Evolutionary conservation across 495 filamentous ascomycete species (phyloP).

Genomic region (Cercophora samala): DNA sequence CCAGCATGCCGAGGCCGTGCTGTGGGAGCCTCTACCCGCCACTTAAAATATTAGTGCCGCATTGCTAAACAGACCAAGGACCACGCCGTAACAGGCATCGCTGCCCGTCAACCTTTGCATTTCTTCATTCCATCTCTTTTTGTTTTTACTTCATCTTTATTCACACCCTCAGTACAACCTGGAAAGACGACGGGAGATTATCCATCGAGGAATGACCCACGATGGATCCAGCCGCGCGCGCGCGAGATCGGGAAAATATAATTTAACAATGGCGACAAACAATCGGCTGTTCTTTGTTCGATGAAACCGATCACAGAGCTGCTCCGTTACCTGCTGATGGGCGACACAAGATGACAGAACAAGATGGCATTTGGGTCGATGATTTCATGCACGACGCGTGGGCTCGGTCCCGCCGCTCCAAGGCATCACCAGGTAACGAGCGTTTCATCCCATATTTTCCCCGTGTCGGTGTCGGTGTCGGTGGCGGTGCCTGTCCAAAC

Average conservation of each 20-base stretch:
- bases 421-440: conserved; percentile 4
- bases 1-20: conserved; percentile 1
- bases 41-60: conserved; percentile 7
- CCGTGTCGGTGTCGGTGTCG: neutral
- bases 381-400: neutral
- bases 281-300: neutral
- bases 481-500: conserved; percentile 8
- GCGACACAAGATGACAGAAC: neutral
- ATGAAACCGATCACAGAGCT: neutral
- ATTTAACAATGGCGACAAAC: neutral
- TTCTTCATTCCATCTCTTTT: too few relatives aligned
- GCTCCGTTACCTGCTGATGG: too few relatives aligned
- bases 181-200: too few relatives aligned
- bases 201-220: neutral
- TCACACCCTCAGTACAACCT: too few relatives aligned
- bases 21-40: conserved; percentile 13
- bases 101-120: neutral
- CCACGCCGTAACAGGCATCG: neutral
- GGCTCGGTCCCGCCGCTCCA: neutral
- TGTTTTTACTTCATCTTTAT: too few relatives aligned
- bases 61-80: conserved; percentile 2
- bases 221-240: neutral
- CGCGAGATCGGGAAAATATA: neutral
- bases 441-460: conserved; percentile 14
- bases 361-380: neutral